Evolutionary conservation across 106 monocot genomes (phyloP).

Genomic region (Allium fistulosum): DNA sequence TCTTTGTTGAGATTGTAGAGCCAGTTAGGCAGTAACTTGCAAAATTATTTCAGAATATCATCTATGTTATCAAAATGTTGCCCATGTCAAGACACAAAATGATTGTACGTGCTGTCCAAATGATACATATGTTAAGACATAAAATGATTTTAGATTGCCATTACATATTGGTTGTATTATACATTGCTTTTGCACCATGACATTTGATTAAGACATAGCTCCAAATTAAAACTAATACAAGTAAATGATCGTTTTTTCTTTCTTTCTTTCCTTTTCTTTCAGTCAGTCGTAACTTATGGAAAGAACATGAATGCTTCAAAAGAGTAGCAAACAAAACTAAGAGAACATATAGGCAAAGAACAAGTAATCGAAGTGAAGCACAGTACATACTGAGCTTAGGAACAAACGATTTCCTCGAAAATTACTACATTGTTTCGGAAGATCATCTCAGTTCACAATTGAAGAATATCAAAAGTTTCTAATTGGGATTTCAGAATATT

Average conservation of each 20-base stretch:
- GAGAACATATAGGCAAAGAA: slow-evolving; percentile 19
- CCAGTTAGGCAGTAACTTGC: too few species aligned
- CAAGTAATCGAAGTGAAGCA: slow-evolving; percentile 37
- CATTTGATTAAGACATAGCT: neutral
- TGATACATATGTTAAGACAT: neutral
- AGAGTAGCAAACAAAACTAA: slow-evolving; percentile 33
- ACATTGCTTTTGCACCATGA: neutral
- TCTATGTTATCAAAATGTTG: neutral
- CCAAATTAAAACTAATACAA: neutral
- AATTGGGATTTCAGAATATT: slow-evolving; percentile 25
- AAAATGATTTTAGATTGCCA: neutral
- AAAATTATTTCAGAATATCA: too few species aligned
- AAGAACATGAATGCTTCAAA: slow-evolving; percentile 62
- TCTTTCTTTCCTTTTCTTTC: neutral
- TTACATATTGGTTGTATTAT: neutral
- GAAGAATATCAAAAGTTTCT: slow-evolving; percentile 47
- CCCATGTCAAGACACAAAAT: neutral
- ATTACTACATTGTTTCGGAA: slow-evolving; percentile 47
- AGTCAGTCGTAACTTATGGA: slow-evolving; percentile 68
- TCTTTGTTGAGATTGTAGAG: too few species aligned
- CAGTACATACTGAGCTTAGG: slow-evolving; percentile 73
- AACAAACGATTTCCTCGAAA: slow-evolving; percentile 86
- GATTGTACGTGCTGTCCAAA: neutral
- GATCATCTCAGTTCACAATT: slow-evolving; percentile 26
- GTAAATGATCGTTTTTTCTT: neutral